phyloP scores from a whole-genome alignment of 2,329 filamentous ascomycete genomes.

The Penicillium sp. region DNA sequence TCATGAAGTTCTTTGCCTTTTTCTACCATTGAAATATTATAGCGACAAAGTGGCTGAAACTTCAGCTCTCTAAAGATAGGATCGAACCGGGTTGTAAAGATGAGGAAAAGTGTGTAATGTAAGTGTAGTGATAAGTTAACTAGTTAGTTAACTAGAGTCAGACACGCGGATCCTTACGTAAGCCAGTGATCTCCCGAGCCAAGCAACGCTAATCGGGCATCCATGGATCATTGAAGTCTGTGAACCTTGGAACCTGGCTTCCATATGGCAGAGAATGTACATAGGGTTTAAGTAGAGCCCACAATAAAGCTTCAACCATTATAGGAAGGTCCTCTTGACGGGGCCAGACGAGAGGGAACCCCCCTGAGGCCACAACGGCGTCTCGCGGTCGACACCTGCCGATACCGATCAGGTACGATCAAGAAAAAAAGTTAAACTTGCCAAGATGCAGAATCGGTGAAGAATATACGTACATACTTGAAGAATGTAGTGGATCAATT shows the following conservation, averaged over 20 bases:
- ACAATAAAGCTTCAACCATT: background rate
- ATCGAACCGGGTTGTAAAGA: too few relatives aligned
- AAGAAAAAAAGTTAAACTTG: background rate
- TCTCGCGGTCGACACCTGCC: background rate
- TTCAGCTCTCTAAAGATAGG: too few relatives aligned
- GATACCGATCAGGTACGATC: background rate
- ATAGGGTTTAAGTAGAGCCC: background rate
- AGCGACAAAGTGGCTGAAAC: too few relatives aligned
- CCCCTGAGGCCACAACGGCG: background rate
- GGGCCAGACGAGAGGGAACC: background rate
- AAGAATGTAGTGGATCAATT: background rate
- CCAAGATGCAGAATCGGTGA: background rate
- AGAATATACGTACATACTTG: background rate
- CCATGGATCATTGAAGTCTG: background rate
- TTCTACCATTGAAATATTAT: too few relatives aligned
- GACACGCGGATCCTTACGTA: background rate
- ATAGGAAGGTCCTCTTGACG: background rate
- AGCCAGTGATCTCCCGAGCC: constrained; percentile 2
- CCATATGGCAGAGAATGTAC: background rate
- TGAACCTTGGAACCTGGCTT: background rate
- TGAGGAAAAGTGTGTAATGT: too few relatives aligned
- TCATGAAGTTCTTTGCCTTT: too few relatives aligned
- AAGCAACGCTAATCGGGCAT: constrained; percentile 1
- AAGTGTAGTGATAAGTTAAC: too few relatives aligned
- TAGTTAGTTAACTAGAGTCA: too few relatives aligned